Conservation (phyloP, 2,329 filamentous ascomycete species). For the Alternaria sp. region DNA sequence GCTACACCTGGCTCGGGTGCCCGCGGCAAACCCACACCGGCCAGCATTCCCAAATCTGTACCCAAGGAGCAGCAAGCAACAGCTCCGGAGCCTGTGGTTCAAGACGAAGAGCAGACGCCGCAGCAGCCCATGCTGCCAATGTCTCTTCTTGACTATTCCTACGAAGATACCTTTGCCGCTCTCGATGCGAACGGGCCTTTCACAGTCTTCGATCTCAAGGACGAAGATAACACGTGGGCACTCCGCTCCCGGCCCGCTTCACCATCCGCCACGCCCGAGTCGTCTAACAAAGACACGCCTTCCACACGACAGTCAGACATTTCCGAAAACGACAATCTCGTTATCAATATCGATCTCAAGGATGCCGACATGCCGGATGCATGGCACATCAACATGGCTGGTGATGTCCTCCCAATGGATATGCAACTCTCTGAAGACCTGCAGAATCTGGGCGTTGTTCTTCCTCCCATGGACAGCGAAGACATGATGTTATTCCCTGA, state of each 20-base stretch:
- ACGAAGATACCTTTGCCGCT: conserved; percentile 41
- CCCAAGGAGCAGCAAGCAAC: conserved; percentile 32
- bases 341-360: conserved; percentile 48
- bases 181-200: conserved; percentile 41
- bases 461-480: conserved; percentile 43
- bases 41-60: conserved; percentile 30
- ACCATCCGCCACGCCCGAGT: conserved; percentile 43
- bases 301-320: conserved; percentile 51
- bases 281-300: conserved; percentile 46
- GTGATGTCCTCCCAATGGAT: conserved; percentile 39
- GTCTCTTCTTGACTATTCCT: conserved; percentile 41
- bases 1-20: conserved; percentile 42
- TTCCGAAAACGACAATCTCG: conserved; percentile 50
- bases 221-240: conserved; percentile 43
- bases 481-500: conserved; percentile 44
- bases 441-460: conserved; percentile 35
- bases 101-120: conserved; percentile 24
- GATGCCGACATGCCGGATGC: conserved; percentile 43
- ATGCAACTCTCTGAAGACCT: conserved; percentile 41
- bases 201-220: conserved; percentile 43
- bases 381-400: conserved; percentile 36
- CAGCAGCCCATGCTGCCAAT: conserved; percentile 33
- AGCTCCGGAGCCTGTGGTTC: conserved; percentile 22
- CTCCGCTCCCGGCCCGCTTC: conserved; percentile 41
- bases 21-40: conserved; percentile 42